These are phyloP conservation scores for Akanthomyces uredinophilus DNA, from an alignment of 2,329 filamentous ascomycete species.

Conservation along the genomic window DNA sequence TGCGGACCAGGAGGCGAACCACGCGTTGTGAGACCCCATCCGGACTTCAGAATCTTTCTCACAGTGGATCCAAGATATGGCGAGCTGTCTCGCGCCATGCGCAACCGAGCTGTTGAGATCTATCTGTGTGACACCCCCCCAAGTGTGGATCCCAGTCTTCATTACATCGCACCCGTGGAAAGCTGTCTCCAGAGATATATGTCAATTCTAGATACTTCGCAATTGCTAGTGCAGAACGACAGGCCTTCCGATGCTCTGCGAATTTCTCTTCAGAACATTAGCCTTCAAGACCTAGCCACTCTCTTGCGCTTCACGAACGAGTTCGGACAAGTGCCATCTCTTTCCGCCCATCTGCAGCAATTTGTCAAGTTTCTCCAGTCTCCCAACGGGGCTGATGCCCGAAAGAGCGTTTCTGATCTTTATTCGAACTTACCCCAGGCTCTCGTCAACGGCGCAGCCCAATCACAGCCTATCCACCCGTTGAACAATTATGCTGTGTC, in stretches of 20 bases:
- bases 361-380: conserved; percentile 30
- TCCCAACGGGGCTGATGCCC: conserved; percentile 23
- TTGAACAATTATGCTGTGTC: conserved; percentile 53
- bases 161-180: conserved; percentile 43
- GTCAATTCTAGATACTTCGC: conserved; percentile 29
- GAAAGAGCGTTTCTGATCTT: conserved; percentile 31
- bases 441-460: conserved; percentile 14
- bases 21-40: conserved; percentile 73
- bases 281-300: conserved; percentile 39
- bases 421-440: conserved; percentile 29
- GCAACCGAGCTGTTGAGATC: conserved; percentile 89
- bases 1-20: conserved; percentile 76
- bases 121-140: conserved; percentile 55
- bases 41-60: conserved; percentile 85
- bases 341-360: conserved; percentile 19
- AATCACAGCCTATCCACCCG: conserved; percentile 50
- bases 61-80: conserved; percentile 90
- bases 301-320: conserved; percentile 31
- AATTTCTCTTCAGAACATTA: conserved; percentile 43
- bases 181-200: conserved; percentile 45
- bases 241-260: conserved; percentile 25
- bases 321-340: conserved; percentile 17
- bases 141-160: conserved; percentile 27
- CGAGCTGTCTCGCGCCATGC: conserved; percentile 92
- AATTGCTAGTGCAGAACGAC: conserved; percentile 21